Percentiles rank a stretch among this genome's conserved stretches.
These are phyloP conservation scores for Ensete ventricosum DNA, from an alignment of 176 grass and related monocot genomes.

Conservation along the genomic window DNA sequence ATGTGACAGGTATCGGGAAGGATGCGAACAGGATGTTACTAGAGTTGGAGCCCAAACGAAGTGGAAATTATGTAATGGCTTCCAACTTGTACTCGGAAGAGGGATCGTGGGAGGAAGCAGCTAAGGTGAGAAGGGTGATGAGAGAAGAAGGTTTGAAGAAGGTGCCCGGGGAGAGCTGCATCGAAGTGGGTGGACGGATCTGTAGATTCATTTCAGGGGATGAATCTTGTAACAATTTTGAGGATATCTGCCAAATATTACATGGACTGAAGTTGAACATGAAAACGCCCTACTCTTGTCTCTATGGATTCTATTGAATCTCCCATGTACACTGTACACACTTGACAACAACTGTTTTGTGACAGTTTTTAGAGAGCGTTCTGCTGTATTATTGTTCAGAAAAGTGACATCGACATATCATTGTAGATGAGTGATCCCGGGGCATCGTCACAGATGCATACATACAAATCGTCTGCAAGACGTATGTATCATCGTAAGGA, in stretches of 20 bases:
- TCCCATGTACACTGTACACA: not conserved
- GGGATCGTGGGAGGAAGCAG: conserved; percentile 41
- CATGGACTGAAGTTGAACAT: conserved; percentile 32
- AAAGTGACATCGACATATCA: not conserved
- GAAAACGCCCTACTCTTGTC: conserved; percentile 21
- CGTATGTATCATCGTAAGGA: too few species aligned
- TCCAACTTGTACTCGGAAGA: conserved; percentile 40
- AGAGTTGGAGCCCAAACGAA: conserved; percentile 35
- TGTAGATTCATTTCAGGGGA: conserved; percentile 28
- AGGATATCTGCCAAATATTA: conserved; percentile 14
- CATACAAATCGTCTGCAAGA: too few species aligned
- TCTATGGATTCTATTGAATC: not conserved
- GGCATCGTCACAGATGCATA: too few species aligned
- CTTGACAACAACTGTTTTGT: not conserved
- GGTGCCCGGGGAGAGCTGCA: conserved; percentile 41
- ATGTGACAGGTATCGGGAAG: conserved; percentile 23
- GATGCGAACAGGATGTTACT: conserved; percentile 40
- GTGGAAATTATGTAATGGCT: conserved; percentile 42
- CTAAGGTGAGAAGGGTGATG: conserved; percentile 32
- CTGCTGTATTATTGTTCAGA: not conserved
- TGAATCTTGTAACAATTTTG: conserved; percentile 34
- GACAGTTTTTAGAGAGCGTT: not conserved
- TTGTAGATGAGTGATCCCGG: not conserved
- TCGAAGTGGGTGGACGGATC: conserved; percentile 24
- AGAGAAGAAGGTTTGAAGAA: conserved; percentile 54